phyloP scores from a whole-genome alignment of 257 asterid genomes.

The Haberlea rhodopensis region DNA sequence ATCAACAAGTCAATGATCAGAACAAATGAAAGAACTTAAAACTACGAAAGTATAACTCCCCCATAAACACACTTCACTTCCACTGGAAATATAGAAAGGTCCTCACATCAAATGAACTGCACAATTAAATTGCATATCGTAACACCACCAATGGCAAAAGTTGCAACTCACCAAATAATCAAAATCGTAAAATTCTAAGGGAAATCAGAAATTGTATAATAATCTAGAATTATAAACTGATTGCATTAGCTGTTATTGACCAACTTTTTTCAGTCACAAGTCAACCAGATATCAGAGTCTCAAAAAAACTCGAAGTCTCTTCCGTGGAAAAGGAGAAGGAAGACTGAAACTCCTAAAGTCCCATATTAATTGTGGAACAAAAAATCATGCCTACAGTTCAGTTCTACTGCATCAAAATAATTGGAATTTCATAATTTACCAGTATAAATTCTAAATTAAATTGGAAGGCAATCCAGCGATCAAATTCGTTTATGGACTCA shows the following conservation, averaged over 20 bases:
- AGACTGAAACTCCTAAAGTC: neutral
- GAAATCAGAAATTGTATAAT: neutral
- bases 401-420: constrained; percentile 4
- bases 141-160: neutral
- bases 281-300: constrained; percentile 13
- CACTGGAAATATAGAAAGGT: neutral
- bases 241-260: neutral
- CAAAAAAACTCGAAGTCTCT: neutral
- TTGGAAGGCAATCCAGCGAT: constrained; percentile 13
- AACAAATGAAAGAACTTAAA: neutral
- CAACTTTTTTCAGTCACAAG: constrained; percentile 9
- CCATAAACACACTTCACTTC: neutral
- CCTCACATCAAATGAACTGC: neutral
- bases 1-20: constrained; percentile 15
- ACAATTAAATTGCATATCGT: neutral
- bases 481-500: constrained; percentile 1
- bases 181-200: too few relatives aligned
- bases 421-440: neutral
- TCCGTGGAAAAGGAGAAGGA: constrained; percentile 2
- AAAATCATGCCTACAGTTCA: constrained; percentile 12
- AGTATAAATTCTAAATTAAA: constrained; percentile 7
- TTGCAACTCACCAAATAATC: neutral
- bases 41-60: constrained; percentile 3
- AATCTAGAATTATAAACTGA: neutral
- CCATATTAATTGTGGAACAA: constrained; percentile 17